phyloP scores from a whole-genome alignment of 2,329 filamentous ascomycete genomes.

The Penicillium sp. region DNA sequence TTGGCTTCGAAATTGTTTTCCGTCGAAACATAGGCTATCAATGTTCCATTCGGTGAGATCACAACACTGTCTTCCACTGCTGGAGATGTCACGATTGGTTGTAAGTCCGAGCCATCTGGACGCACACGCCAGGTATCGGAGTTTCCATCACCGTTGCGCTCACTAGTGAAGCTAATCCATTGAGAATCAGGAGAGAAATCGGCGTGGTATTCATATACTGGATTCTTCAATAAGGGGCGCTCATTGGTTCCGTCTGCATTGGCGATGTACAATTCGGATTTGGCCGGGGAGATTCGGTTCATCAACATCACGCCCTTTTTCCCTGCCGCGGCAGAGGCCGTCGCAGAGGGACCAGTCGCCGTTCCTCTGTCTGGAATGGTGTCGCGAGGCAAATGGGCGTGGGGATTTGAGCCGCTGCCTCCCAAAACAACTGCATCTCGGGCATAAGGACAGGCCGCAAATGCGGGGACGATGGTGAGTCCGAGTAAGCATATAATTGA shows the following conservation, averaged over 20 bases:
- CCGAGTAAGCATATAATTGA: background rate
- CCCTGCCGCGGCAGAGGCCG: background rate
- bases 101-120: conserved; percentile 36
- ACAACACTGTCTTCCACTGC: conserved; percentile 40
- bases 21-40: conserved; percentile 43
- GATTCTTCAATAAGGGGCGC: conserved; percentile 31
- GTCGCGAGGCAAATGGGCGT: background rate
- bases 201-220: conserved; percentile 42
- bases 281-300: conserved; percentile 37
- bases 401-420: background rate
- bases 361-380: no score
- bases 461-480: background rate
- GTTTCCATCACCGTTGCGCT: conserved; percentile 42
- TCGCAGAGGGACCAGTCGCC: background rate
- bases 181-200: conserved; percentile 40
- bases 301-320: conserved; percentile 30
- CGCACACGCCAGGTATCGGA: conserved; percentile 42
- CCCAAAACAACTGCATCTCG: background rate
- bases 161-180: conserved; percentile 42
- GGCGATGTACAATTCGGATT: conserved; percentile 32
- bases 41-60: conserved; percentile 40
- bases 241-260: conserved; percentile 42
- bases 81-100: conserved; percentile 33
- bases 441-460: background rate
- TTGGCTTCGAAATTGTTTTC: conserved; percentile 36